Conservation (phyloP, 371 early-diverging fungal species). For the Sporodiniella umbellata region DNA sequence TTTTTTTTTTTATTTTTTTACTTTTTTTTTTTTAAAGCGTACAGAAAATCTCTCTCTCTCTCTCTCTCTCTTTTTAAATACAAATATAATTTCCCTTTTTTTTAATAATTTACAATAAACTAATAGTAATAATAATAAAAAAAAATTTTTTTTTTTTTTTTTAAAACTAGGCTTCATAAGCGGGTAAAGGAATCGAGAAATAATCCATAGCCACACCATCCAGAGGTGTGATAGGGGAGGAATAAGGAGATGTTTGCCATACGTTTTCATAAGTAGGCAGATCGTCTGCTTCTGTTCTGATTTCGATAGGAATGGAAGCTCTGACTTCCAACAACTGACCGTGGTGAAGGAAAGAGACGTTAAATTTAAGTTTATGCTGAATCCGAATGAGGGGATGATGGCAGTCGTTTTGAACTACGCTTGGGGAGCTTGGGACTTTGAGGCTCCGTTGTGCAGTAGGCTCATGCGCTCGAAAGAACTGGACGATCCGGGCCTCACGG, state of each 20-base stretch:
- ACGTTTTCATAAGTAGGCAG: slow-evolving; percentile 37
- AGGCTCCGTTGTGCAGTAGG: slow-evolving; percentile 25
- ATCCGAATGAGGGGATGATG: slow-evolving; percentile 25
- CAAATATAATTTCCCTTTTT: neutral
- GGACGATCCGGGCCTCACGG: slow-evolving; percentile 34
- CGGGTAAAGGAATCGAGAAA: slow-evolving; percentile 5
- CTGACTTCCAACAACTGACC: slow-evolving; percentile 30
- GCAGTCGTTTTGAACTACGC: slow-evolving; percentile 26
- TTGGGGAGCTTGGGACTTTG: slow-evolving; percentile 19
- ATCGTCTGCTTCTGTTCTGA: slow-evolving; percentile 14
- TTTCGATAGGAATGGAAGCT: slow-evolving; percentile 28
- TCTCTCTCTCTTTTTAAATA: too few species aligned
- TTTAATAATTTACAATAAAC: neutral
- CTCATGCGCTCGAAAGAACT: slow-evolving; percentile 30
- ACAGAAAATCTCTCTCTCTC: too few species aligned
- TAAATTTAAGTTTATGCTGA: slow-evolving; percentile 35
- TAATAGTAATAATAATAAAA: neutral
- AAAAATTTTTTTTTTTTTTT: slow-evolving; percentile 1
- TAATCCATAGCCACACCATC: neutral
- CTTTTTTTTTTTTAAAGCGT: neutral
- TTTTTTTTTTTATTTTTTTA: too few species aligned
- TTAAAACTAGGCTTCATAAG: slow-evolving; percentile 6
- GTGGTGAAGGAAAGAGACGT: slow-evolving; percentile 25
- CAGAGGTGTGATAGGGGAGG: slow-evolving; percentile 12
- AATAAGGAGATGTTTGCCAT: slow-evolving; percentile 16